Base-by-base conservation (phyloP, 768 basidiomycete genomes). In the Hericium alpestre region DNA sequence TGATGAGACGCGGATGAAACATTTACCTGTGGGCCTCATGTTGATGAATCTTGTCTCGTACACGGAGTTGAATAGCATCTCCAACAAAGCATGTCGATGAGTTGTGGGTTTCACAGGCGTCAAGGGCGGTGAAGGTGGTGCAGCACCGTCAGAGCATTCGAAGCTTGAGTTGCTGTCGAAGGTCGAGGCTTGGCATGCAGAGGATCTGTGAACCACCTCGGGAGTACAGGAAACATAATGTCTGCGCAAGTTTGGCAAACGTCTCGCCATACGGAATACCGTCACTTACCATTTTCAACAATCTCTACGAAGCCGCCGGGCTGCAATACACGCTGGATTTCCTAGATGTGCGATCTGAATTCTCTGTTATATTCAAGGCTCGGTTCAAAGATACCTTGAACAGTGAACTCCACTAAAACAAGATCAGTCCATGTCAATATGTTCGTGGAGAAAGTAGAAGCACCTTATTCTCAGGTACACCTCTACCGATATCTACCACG, bases 181-280 rank as follows among this genome's bases (percentile, higher is more conserved):
- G 50, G 38, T 23, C 46, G 53, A 15, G 59, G 60, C 16, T 49
- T 61, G 27, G 73, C 73, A 27, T 84, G 80, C 54, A 89, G 75
- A 9, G 86, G 84, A 40, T 77, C 73, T 1, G 88, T 89, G 63
- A 88, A 90, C 86, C 87, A 90, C 39, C 77, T 78, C 20, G 88
- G 87, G 39, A 90, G 75, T 4, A 71, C 71, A n/a, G 88, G 88
- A 65, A 90, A 90, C 48, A 87, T 70, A 27, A 87, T 77, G 65
- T 90, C 88, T 90, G 54, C 15, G 58, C 22, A 47, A 41, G 51
- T 4, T 55, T 27, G 55, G 46, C 27, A 39, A 40, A 37, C 15
- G 23, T 51, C 20, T 18, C 27, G 38, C 1, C 12, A 22, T 46
- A 39, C 32, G 38, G 51, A 50, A 16, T 9, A 20, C 18, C 38